These are phyloP conservation scores for Amanita brunnescens DNA, from an alignment of 768 basidiomycete species.

Conservation along the genomic window DNA sequence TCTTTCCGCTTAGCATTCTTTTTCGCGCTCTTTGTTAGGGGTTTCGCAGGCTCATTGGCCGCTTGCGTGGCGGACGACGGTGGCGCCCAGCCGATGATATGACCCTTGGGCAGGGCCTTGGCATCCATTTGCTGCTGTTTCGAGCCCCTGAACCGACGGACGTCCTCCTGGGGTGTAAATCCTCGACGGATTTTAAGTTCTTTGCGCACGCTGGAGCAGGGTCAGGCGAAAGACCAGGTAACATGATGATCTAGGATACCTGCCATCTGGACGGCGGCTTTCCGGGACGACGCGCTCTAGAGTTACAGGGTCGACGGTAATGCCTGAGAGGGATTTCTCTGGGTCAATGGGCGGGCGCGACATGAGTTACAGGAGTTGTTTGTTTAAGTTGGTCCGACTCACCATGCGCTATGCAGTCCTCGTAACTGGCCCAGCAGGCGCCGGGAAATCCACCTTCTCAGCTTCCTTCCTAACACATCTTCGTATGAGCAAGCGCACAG, in stretches of 20 bases:
- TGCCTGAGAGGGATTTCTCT: conserved; percentile 63
- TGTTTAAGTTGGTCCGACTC: conserved; percentile 1
- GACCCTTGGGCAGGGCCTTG: conserved; percentile 60
- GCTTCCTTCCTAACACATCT: conserved; percentile 85
- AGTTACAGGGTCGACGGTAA: conserved; percentile 77
- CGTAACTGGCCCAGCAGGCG: conserved; percentile 93
- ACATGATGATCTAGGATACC: conserved; percentile 38
- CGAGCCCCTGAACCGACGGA: conserved; percentile 74
- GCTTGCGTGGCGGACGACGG: conserved; percentile 37
- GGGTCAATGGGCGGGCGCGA: conserved; percentile 72
- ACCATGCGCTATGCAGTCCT: conserved; percentile 83
- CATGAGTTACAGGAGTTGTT: conserved; percentile 44
- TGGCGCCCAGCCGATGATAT: conserved; percentile 74
- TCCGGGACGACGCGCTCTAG: conserved; percentile 85
- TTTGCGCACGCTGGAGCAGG: conserved; percentile 61
- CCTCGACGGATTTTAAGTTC: conserved; percentile 86
- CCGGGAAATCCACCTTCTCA: conserved; percentile 95
- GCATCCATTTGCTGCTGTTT: conserved; percentile 68
- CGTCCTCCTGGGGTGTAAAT: conserved; percentile 91
- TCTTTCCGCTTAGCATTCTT: conserved; percentile 75
- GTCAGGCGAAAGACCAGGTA: conserved; percentile 11
- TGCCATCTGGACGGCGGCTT: conserved; percentile 74
- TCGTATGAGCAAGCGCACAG: conserved; percentile 67
- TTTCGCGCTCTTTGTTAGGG: conserved; percentile 73
- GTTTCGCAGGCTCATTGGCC: conserved; percentile 26